Evolutionary conservation across 345 rosid genomes (phyloP).

Genomic region (Melastoma malabathricum): DNA sequence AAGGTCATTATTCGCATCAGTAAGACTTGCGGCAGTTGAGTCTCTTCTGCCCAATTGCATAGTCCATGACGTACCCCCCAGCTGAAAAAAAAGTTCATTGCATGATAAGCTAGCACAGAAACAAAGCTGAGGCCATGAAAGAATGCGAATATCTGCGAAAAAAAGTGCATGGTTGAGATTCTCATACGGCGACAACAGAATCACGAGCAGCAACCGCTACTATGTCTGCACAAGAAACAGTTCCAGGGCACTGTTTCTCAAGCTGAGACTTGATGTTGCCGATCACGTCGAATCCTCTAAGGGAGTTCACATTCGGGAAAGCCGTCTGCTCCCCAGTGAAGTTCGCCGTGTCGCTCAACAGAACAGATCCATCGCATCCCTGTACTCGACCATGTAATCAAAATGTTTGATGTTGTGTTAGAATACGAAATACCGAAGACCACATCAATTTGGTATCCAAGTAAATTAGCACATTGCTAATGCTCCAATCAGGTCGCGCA

Average conservation of each 20-base stretch:
- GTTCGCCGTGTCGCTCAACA: slow-evolving; percentile 12
- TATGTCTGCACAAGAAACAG: slow-evolving; percentile 22
- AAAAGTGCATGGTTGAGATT: too few species aligned
- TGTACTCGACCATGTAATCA: background rate
- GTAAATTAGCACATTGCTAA: too few species aligned
- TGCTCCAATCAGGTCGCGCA: too few species aligned
- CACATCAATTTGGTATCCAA: too few species aligned
- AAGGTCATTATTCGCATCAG: slow-evolving; percentile 15
- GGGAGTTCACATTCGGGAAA: slow-evolving; percentile 5
- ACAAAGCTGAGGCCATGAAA: too few species aligned
- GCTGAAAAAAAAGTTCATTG: slow-evolving; percentile 9
- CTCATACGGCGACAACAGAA: slow-evolving; percentile 12
- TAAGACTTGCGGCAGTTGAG: slow-evolving; percentile 24
- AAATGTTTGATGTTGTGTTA: too few species aligned
- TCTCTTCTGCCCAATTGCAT: slow-evolving; percentile 39
- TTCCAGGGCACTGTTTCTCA: slow-evolving; percentile 10
- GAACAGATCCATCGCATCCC: slow-evolving; percentile 23
- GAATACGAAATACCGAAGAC: too few species aligned
- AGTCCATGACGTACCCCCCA: slow-evolving; percentile 35
- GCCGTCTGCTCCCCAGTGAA: slow-evolving; percentile 14
- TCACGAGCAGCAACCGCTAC: slow-evolving; percentile 21
- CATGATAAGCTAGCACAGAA: background rate
- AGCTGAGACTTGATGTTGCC: slow-evolving; percentile 15
- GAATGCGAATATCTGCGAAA: too few species aligned
- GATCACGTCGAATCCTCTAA: slow-evolving; percentile 21